Evolutionary conservation across 176 grass and related monocot species (phyloP), one percentile per base, ranked within the genome.

Genomic region (Carex cristatella): DNA sequence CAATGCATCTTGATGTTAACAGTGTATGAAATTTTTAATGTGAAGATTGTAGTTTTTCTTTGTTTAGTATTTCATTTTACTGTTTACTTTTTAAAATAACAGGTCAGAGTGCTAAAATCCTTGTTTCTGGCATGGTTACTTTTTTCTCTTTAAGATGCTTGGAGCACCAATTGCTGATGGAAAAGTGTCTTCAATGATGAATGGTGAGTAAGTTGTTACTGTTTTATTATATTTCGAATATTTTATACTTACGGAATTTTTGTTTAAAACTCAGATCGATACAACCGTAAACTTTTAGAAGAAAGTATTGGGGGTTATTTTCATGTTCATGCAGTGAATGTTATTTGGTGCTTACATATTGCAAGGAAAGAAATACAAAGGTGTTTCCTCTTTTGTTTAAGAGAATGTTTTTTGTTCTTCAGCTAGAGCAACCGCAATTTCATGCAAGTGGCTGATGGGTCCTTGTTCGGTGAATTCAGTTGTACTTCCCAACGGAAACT

Each of bases 361-460:
- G 73, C 12, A 70, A 42, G 37, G 37, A n/a, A 53, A 74, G 68
- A 79, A 75, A 73, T 13, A 74, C 71, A 49, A 78, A 2, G 49
- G 70, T 19, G 32, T 55, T 77, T 46, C 68, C 38, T 46, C 68
- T 44, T 46, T 44, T 23, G 40, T 46, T 72, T 5, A 46, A 72
- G 18, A 49, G 7, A 23, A 8, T 9, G 33, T 35, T 2, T 84
- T 37, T 83, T 48, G n/a, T 85, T 79, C 14, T 89, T 88, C 88
- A 98, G 95, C 95, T 81, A 93, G 92, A 87, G 92, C 92, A 49
- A 98, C 95, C 33, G 83, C 88, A 42, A 74, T 94, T 86, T 98
- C 89, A 55, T 94, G 95, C 70, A 88, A 94, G 89, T 98, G 95
- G 95, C 80, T 98, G 75, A 94, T 98, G 92, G 92, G 95, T 62